Evolutionary conservation across 148 eudicot genomes (phyloP).

Genomic region (Polygonum maritimum): DNA sequence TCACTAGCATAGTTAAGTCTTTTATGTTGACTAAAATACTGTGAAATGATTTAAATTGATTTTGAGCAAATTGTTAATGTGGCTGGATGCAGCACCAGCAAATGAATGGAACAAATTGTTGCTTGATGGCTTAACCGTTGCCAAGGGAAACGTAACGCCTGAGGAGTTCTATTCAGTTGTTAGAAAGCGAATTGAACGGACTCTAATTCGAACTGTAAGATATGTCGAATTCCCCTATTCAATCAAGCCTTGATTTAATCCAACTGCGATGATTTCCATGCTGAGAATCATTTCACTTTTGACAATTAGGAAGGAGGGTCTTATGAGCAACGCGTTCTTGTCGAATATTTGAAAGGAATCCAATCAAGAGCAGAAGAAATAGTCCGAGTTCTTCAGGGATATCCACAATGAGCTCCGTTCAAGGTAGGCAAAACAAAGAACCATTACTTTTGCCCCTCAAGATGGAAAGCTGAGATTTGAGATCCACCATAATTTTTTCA

Average conservation of each 20-base stretch:
- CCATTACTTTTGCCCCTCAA: neutral
- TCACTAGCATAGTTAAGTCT: neutral
- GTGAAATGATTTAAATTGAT: neutral
- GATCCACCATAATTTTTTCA: neutral
- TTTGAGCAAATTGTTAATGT: constrained; percentile 5
- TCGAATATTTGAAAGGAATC: constrained; percentile 79
- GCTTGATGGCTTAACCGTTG: constrained; percentile 58
- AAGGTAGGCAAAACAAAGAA: neutral
- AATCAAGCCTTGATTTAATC: neutral
- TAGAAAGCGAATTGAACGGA: constrained; percentile 81
- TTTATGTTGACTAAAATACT: neutral
- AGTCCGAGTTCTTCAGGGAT: constrained; percentile 49
- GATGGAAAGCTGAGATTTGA: neutral
- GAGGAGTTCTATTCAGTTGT: constrained; percentile 67
- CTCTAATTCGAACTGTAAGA: constrained; percentile 79
- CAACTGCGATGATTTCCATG: neutral
- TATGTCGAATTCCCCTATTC: neutral
- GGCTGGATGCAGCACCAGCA: constrained; percentile 58
- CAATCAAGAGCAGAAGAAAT: constrained; percentile 73
- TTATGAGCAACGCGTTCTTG: constrained; percentile 79
- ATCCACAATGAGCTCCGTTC: constrained; percentile 24
- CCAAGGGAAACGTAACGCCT: constrained; percentile 71
- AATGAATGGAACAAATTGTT: constrained; percentile 71
- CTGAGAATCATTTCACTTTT: neutral
- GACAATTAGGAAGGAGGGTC: constrained; percentile 77